These are phyloP conservation scores for Zizania latifolia DNA, from an alignment of 176 grass and related monocot species.

Conservation along the genomic window DNA sequence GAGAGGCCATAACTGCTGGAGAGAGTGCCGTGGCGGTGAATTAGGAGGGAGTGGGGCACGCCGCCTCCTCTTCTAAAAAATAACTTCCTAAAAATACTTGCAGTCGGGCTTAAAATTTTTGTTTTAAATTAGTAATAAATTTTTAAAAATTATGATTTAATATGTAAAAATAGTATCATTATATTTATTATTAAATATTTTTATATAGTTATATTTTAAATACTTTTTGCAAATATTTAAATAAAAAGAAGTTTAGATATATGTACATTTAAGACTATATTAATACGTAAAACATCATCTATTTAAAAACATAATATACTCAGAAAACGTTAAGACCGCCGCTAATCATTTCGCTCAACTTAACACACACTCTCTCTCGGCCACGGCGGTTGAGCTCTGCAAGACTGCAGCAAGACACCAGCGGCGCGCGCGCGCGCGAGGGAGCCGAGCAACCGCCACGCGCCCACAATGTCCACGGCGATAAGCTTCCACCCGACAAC, in stretches of 20 bases:
- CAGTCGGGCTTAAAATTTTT: too few species aligned
- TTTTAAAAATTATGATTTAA: too few species aligned
- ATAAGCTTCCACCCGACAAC: slow-evolving; percentile 28
- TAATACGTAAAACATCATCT: too few species aligned
- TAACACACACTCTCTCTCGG: neutral
- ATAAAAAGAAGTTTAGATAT: too few species aligned
- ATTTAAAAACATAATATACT: too few species aligned
- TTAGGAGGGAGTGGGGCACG: slow-evolving; percentile 15
- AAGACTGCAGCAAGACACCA: slow-evolving; percentile 6
- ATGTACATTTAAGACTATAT: too few species aligned
- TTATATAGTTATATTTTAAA: too few species aligned
- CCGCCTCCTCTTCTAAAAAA: neutral
- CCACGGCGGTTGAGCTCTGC: slow-evolving; percentile 13
- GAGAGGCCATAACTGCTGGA: slow-evolving; percentile 10
- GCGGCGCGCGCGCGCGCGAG: neutral
- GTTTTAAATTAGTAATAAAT: too few species aligned
- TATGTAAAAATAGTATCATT: too few species aligned
- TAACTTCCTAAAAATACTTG: too few species aligned
- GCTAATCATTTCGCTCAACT: slow-evolving; percentile 27
- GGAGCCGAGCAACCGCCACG: neutral
- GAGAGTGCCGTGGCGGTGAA: slow-evolving; percentile 31
- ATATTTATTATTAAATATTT: too few species aligned
- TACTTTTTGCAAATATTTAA: too few species aligned
- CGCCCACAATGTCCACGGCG: slow-evolving; percentile 20
- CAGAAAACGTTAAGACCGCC: slow-evolving; percentile 29